Percentiles rank a stretch among this genome's conserved stretches.
Conservation (phyloP, 129 eudicot genomes). For the Pulicaria dysenterica region DNA sequence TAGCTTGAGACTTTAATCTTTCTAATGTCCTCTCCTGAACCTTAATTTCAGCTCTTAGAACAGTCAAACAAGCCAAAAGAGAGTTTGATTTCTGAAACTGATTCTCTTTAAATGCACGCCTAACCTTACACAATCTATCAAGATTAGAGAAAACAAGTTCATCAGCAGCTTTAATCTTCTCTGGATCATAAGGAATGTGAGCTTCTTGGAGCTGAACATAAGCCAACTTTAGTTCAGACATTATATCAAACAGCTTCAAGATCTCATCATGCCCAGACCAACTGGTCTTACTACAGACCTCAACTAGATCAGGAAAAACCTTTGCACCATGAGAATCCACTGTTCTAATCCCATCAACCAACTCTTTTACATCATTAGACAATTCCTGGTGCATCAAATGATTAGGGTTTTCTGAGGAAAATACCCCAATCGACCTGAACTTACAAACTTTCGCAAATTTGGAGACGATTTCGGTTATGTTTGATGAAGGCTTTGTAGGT, state of each 20-base stretch:
- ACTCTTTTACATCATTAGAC: slow-evolving; percentile 19
- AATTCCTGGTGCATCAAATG: slow-evolving; percentile 19
- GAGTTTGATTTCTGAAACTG: slow-evolving; percentile 45
- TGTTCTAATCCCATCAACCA: slow-evolving; percentile 38
- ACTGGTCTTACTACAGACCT: slow-evolving; percentile 30
- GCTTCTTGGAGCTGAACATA: slow-evolving; percentile 82
- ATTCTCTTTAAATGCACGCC: slow-evolving; percentile 60
- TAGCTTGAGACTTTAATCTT: slow-evolving; percentile 47
- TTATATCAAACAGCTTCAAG: slow-evolving; percentile 47
- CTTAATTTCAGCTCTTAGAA: slow-evolving; percentile 49
- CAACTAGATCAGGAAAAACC: slow-evolving; percentile 39
- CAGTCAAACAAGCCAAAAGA: slow-evolving; percentile 46
- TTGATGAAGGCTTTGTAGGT: slow-evolving; percentile 43
- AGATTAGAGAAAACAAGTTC: slow-evolving; percentile 49
- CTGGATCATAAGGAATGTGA: slow-evolving; percentile 55
- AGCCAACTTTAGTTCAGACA: slow-evolving; percentile 60
- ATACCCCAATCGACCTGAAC: slow-evolving; percentile 67
- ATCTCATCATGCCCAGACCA: slow-evolving; percentile 54
- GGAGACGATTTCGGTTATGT: slow-evolving; percentile 55
- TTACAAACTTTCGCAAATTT: slow-evolving; percentile 57
- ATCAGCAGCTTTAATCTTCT: slow-evolving; percentile 57
- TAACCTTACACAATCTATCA: slow-evolving; percentile 49
- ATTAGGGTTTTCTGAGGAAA: slow-evolving; percentile 50
- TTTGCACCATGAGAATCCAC: slow-evolving; percentile 29
- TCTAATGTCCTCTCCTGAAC: slow-evolving; percentile 52